Evolutionary conservation across 2,329 filamentous ascomycete genomes (phyloP), one percentile per base, ranked within the genome.

Genomic region (Atkinsonella hypoxylon): DNA sequence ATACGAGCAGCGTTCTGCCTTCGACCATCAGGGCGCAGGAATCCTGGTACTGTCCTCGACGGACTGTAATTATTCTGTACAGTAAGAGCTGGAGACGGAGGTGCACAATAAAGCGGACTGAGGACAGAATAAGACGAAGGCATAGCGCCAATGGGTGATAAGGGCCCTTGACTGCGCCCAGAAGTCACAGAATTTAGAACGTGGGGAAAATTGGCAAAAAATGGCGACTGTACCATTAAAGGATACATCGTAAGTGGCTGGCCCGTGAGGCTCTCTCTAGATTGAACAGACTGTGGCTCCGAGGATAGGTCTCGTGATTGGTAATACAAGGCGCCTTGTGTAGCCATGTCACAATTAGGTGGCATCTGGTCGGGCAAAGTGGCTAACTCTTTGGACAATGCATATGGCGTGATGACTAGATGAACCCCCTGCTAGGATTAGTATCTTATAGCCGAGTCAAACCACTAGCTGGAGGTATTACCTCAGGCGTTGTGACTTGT

Each of bases 1-100:
- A 76, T 64, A 20, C 74, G 67, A 51, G 70, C 66, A 22, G 72
- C 71, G 58, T 75, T 71, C 53, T 79, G 72, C 47, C 76, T 73
- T 11, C 74, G 75, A 48, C 61, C 58, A 30, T 74, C 70, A 17
- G 60, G 55, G 38, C 69, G 66, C 3, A 58, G 56, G 49, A 64
- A 66, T 0, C 59, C 53, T 11, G 67, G 59, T 32, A 69, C 57
- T 32, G 61, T 51, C 49, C 70, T 67, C 3, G 70, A 70, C 8
- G 68, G 70, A 30, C 66, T 65, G 49, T 68, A 69, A n/a, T 68
- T 68, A 22, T 65, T 61, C 4, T 67, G 63, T 2, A 59, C 52
- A 1, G 64, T 67, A 22, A 66, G 56, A 3, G 65, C 64, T 8
- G 66, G 66, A 7, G 67, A 63, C 4, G 62, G 62, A 2, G 62